Base-by-base conservation (phyloP, 257 asterid species). In the Fraxinus americana region DNA sequence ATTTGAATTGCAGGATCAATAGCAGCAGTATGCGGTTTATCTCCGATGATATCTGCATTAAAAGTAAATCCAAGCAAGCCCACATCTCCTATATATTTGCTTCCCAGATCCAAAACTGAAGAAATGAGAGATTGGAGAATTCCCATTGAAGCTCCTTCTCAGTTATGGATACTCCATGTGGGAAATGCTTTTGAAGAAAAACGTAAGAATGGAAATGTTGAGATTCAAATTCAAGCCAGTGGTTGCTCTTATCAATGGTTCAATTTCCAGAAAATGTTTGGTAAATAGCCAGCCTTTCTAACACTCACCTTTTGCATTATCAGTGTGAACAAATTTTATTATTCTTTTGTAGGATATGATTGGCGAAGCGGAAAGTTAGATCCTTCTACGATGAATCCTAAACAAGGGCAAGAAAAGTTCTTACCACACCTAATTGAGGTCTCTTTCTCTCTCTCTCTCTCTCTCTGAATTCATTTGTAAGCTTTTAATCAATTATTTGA, bases 211-310 rank as follows among this genome's bases (percentile, higher is more conserved):
- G 98, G 97, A 57, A 85, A 80, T 73, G 17, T 89, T 14, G 69
- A 84, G 0, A 89, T 95, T 70, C 92, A 88, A 83, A 91, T 93
- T 82, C 99, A 95, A 74, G 97, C 97, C 35, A 91, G 93, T 79
- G 87, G 87, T 54, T 93, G 99, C 81, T 95, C 99, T 66, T 95
- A 95, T 48, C 86, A 87, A 17, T 95, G 99, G 99, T 95, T 95
- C 91, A 91, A 95, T 86, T 95, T 95, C 88, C 99, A 93, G 80
- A 95, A 93, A 85, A 93, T 95, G 97, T 95, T 95, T 34, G 99
- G 99, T 92, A 91, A 74, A 65, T 61, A 11, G 19, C 50, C 13
- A 11, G 2, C 50, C 43, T 29, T n/a, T 67, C n/a, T 13, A 39
- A 39, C 52, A 45, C 19, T 45, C 52, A 39, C 23, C 66, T 6